Percentiles rank a stretch among this genome's conserved stretches.
These are phyloP conservation scores for Neofusicoccum umdonicola DNA, from an alignment of 2,329 filamentous ascomycete genomes.

Conservation along the genomic window DNA sequence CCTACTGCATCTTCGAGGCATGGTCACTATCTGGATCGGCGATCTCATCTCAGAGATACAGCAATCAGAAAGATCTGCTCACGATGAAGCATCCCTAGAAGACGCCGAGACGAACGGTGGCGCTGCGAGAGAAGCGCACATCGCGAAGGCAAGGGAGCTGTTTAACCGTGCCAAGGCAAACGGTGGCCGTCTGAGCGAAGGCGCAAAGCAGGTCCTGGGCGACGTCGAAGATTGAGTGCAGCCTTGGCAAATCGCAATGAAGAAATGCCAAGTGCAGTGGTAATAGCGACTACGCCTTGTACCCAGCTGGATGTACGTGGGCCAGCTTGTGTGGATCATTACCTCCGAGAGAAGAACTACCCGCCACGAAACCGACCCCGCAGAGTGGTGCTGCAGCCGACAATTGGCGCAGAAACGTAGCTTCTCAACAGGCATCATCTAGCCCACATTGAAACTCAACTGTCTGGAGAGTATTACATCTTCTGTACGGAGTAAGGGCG, in stretches of 20 bases:
- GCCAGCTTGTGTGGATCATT: no score
- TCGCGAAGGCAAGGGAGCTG: slow-evolving; percentile 25
- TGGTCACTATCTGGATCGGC: slow-evolving; percentile 71
- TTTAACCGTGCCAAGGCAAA: slow-evolving; percentile 27
- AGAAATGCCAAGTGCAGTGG: not conserved
- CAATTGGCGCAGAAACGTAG: no score
- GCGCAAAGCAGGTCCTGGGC: slow-evolving; percentile 16
- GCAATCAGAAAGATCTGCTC: slow-evolving; percentile 1
- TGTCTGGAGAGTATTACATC: no score
- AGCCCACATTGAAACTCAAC: no score
- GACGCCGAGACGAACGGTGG: slow-evolving; percentile 21
- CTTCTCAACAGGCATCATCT: no score
- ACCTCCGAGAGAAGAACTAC: no score
- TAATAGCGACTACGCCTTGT: not conserved
- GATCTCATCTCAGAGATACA: slow-evolving; percentile 56
- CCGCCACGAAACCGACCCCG: no score
- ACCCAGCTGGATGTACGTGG: no score
- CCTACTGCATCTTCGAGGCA: slow-evolving; percentile 68
- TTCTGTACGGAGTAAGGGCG: no score
- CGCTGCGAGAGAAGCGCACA: slow-evolving; percentile 21
- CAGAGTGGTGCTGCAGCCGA: no score
- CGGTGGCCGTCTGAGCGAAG: slow-evolving; percentile 22
- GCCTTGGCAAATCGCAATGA: not conserved
- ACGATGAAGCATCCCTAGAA: slow-evolving; percentile 23
- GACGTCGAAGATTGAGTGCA: not conserved